phyloP scores from a whole-genome alignment of 129 eudicot species.

The Lactuca sativa region DNA sequence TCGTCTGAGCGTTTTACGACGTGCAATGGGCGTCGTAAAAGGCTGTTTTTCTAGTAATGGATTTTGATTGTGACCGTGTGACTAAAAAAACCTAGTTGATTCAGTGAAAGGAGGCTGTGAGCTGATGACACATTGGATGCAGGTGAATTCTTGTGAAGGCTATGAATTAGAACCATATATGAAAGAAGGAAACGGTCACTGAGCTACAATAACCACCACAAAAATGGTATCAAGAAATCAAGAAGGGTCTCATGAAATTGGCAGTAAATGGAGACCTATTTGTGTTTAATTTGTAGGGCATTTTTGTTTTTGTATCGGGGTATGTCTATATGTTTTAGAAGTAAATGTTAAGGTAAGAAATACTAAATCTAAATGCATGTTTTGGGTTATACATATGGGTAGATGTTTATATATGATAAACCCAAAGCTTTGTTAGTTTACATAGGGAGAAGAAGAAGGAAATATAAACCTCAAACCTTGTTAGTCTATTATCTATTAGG shows the following conservation, averaged over 20 bases:
- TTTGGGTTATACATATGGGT: slow-evolving; percentile 10
- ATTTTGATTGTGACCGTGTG: too few relatives aligned
- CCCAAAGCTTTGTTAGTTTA: too few relatives aligned
- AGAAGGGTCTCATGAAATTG: slow-evolving; percentile 9
- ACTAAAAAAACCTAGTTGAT: neutral
- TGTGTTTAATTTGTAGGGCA: neutral
- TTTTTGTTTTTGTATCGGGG: neutral
- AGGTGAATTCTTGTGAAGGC: neutral
- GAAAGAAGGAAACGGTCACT: neutral
- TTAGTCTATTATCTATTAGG: too few relatives aligned
- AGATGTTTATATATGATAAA: slow-evolving; percentile 8
- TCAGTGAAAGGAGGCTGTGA: slow-evolving; percentile 40
- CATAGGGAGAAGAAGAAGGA: too few relatives aligned
- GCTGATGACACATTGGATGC: slow-evolving; percentile 57
- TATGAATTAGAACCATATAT: slow-evolving; percentile 11
- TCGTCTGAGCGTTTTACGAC: too few relatives aligned
- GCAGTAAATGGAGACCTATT: neutral
- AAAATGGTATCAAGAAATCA: slow-evolving; percentile 2
- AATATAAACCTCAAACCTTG: too few relatives aligned
- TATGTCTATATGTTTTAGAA: neutral
- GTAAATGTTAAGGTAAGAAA: neutral
- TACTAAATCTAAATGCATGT: neutral
- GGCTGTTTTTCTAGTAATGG: too few relatives aligned
- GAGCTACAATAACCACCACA: neutral
- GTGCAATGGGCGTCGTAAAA: too few relatives aligned